These are phyloP conservation scores for Thamnidium elegans DNA, from an alignment of 192 early-diverging fungal species.

Conservation along the genomic window DNA sequence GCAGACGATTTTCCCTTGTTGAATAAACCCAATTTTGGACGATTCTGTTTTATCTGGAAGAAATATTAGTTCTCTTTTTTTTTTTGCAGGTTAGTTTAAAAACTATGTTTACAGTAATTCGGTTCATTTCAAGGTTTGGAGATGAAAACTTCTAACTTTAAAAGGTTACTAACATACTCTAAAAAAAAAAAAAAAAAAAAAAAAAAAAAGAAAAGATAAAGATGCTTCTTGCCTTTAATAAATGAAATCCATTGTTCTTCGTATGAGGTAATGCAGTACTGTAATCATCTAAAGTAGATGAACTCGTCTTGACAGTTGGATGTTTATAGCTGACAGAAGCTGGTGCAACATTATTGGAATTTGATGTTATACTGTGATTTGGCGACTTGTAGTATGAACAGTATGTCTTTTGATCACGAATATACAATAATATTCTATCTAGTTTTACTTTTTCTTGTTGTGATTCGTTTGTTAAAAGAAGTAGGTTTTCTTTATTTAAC, in stretches of 20 bases:
- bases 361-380: not conserved
- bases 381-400: not conserved
- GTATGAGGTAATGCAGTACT: too few species aligned
- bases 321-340: too few species aligned
- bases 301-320: too few species aligned
- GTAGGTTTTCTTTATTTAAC: not conserved
- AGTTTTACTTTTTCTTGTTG: not conserved
- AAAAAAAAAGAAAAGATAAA: too few species aligned
- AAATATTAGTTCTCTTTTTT: too few species aligned
- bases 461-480: not conserved
- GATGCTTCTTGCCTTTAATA: not conserved
- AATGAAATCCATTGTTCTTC: too few species aligned
- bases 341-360: not conserved
- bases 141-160: slow-evolving; percentile 7
- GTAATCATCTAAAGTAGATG: too few species aligned
- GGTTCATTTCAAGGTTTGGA: slow-evolving; percentile 8
- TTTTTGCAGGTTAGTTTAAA: too few species aligned
- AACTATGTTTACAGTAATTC: not conserved
- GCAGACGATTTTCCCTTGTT: slow-evolving; percentile 22
- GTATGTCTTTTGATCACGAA: not conserved
- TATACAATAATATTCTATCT: not conserved
- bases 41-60: too few species aligned
- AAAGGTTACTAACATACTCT: not conserved
- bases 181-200: not conserved
- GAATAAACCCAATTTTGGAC: slow-evolving; percentile 8